Conservation (phyloP, 495 filamentous ascomycete species). For the Platismatia glauca region DNA sequence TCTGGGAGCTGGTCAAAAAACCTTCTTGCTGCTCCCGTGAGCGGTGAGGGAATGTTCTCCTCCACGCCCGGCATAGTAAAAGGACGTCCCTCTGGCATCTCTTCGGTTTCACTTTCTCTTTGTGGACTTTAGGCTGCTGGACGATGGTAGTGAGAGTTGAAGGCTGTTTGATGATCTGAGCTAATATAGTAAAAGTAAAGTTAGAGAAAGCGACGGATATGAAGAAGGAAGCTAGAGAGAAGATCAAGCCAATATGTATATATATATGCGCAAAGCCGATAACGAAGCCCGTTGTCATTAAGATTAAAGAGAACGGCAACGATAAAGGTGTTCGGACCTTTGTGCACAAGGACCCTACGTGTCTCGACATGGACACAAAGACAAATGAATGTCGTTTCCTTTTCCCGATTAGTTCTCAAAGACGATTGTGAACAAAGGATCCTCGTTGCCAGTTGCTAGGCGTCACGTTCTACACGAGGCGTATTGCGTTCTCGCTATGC, state of each 20-base stretch:
- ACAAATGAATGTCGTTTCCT: neutral
- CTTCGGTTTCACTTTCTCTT: too few relatives aligned
- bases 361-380: neutral
- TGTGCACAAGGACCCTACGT: neutral
- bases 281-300: neutral
- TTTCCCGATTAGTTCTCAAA: too few relatives aligned
- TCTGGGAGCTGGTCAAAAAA: neutral
- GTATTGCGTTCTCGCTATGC: too few relatives aligned
- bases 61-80: too few relatives aligned
- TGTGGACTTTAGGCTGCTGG: too few relatives aligned
- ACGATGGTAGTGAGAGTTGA: neutral
- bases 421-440: neutral
- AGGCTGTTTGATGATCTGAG: neutral
- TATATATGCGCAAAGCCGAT: neutral
- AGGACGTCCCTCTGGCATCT: too few relatives aligned
- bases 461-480: too few relatives aligned
- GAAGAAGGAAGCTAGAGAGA: too few relatives aligned
- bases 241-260: too few relatives aligned
- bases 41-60: too few relatives aligned
- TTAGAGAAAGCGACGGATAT: too few relatives aligned
- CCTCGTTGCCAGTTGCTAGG: neutral
- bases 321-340: neutral
- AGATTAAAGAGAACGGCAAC: neutral
- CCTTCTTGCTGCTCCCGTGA: neutral
- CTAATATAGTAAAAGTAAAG: too few relatives aligned